Percentiles rank a stretch among this genome's conserved stretches.
phyloP scores from a whole-genome alignment of 2,329 filamentous ascomycete genomes.

The Fonsecaea pugnacius region DNA sequence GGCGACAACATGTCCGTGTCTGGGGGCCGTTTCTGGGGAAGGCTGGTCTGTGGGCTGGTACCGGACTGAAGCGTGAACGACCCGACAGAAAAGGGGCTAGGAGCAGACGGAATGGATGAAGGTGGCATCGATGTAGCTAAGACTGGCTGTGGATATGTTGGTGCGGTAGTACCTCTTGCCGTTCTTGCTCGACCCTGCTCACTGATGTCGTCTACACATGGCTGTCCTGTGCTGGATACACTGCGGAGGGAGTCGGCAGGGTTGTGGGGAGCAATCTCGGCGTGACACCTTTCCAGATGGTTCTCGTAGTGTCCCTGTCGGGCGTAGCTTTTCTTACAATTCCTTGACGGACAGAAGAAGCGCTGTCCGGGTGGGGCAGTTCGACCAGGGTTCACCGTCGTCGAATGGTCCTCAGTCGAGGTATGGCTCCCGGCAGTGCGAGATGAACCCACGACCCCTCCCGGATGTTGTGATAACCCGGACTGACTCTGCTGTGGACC shows the following conservation, averaged over 20 bases:
- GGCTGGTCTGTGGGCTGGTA: neutral
- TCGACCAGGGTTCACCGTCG: slow-evolving; percentile 6
- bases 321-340: slow-evolving; percentile 22
- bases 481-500: neutral
- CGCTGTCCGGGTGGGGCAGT: slow-evolving; percentile 24
- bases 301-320: slow-evolving; percentile 27
- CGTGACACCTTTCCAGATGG: slow-evolving; percentile 23
- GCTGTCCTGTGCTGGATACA: neutral
- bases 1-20: neutral
- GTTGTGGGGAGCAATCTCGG: slow-evolving; percentile 19
- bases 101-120: neutral
- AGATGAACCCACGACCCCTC: neutral
- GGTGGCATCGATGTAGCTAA: neutral
- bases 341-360: slow-evolving; percentile 27
- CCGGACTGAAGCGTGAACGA: neutral
- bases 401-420: neutral
- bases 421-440: neutral
- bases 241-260: slow-evolving; percentile 5
- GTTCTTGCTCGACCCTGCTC: neutral
- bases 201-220: neutral
- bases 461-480: neutral
- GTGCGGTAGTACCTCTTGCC: neutral
- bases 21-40: neutral
- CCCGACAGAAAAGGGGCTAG: neutral
- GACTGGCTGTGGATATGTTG: neutral